These are phyloP conservation scores for Letharia columbiana DNA, from an alignment of 495 filamentous ascomycete genomes.

Conservation along the genomic window DNA sequence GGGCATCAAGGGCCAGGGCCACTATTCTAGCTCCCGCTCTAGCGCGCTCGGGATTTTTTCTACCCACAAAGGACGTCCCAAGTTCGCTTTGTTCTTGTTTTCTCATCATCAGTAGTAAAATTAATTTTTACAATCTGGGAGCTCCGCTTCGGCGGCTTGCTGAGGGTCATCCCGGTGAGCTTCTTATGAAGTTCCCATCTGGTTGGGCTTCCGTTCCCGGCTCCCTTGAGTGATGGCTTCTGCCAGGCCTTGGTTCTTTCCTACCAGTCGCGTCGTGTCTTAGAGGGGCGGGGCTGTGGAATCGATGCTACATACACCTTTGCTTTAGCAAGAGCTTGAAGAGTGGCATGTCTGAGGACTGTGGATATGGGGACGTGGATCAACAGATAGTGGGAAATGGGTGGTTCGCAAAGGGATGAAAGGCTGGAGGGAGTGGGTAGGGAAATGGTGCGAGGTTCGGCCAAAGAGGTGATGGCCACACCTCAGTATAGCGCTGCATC, in stretches of 20 bases:
- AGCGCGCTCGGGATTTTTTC: conserved; percentile 7
- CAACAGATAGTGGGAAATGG: background rate
- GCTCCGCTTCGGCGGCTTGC: conserved; percentile 32
- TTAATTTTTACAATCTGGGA: conserved; percentile 25
- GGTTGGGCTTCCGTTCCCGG: conserved; percentile 31
- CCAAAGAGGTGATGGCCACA: background rate
- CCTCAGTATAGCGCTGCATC: background rate
- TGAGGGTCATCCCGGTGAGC: conserved; percentile 28
- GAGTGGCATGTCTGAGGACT: background rate
- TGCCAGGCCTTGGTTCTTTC: conserved; percentile 25
- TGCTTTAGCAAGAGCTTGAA: background rate
- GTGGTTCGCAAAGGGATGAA: background rate
- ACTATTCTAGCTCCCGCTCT: conserved; percentile 4
- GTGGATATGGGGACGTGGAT: background rate
- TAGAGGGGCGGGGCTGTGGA: conserved; percentile 30
- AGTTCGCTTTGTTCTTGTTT: conserved; percentile 16
- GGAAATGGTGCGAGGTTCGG: background rate
- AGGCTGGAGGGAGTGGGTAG: background rate
- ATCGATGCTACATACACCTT: conserved; percentile 25
- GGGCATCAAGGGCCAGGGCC: too few species aligned
- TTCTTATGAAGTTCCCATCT: conserved; percentile 25
- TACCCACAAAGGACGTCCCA: conserved; percentile 3
- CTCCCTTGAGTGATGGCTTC: conserved; percentile 26
- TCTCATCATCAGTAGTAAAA: conserved; percentile 31
- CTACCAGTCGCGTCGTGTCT: conserved; percentile 24